A percentile compares a stretch with the other conserved stretches of the same genome.
Evolutionary conservation across 106 monocot genomes (phyloP).

Genomic region (Triglochin maritima): DNA sequence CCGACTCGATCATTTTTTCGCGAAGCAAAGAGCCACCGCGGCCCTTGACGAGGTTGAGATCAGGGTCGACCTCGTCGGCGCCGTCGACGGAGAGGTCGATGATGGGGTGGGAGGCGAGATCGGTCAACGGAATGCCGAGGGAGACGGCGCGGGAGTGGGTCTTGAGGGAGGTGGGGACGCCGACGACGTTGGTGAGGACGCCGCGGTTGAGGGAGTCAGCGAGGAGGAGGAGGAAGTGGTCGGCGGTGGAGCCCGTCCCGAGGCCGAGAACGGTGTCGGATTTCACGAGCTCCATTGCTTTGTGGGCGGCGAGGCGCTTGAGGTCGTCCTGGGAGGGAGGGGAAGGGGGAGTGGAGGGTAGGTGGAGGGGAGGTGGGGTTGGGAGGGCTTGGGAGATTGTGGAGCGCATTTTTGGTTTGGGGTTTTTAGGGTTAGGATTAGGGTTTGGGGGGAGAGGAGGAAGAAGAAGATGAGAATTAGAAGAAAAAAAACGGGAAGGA

Average conservation of each 20-base stretch:
- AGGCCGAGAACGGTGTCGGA: constrained; percentile 81
- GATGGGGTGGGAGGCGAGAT: constrained; percentile 35
- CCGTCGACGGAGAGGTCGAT: constrained; percentile 88
- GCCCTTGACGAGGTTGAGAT: constrained; percentile 78
- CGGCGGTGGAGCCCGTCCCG: constrained; percentile 86
- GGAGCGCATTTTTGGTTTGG: no score
- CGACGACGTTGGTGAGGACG: constrained; percentile 37
- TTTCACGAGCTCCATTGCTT: constrained; percentile 50
- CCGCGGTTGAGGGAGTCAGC: constrained; percentile 61
- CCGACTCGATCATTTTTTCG: constrained; percentile 94
- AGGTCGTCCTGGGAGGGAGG: constrained; percentile 48
- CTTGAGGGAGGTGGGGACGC: constrained; percentile 71
- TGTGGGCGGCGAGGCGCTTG: constrained; percentile 69
- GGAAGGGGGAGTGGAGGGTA: background rate
- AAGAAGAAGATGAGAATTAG: no score
- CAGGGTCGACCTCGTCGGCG: constrained; percentile 80
- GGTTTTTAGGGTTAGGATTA: no score
- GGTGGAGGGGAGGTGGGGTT: no score
- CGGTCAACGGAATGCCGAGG: constrained; percentile 50
- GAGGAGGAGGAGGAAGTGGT: constrained; percentile 60
- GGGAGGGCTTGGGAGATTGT: no score
- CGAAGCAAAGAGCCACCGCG: constrained; percentile 76
- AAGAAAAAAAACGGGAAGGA: no score
- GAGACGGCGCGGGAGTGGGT: constrained; percentile 50
- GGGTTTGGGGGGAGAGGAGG: no score